Evolutionary conservation across 176 grass and related monocot genomes (phyloP).

Genomic region (Poa pratensis): DNA sequence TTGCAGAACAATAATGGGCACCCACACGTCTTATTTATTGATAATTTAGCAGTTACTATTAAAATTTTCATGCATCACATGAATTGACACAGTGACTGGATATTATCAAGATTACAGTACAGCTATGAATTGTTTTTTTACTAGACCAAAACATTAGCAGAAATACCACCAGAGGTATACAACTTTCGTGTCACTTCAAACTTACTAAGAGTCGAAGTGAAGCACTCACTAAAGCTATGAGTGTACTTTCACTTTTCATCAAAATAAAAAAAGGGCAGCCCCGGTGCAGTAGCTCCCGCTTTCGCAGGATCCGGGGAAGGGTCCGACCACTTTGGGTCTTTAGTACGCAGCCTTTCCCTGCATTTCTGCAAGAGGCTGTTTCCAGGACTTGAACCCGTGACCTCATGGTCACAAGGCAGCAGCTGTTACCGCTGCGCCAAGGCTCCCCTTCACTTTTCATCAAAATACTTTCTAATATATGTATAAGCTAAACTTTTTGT

Average conservation of each 20-base stretch:
- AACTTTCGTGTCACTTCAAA: background rate
- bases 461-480: constrained; percentile 4
- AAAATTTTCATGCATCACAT: constrained; percentile 3
- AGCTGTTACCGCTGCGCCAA: too few relatives aligned
- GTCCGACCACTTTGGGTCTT: too few relatives aligned
- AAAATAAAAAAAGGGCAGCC: too few relatives aligned
- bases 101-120: background rate
- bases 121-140: background rate
- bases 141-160: constrained; percentile 9
- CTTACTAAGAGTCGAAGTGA: background rate
- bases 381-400: too few relatives aligned
- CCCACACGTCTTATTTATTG: background rate
- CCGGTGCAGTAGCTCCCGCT: too few relatives aligned
- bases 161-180: constrained; percentile 20
- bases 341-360: too few relatives aligned
- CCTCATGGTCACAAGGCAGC: too few relatives aligned
- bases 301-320: too few relatives aligned
- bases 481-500: background rate
- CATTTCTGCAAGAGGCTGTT: too few relatives aligned
- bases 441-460: too few relatives aligned
- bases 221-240: too few relatives aligned
- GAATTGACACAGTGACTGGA: background rate
- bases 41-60: background rate
- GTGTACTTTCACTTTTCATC: constrained; percentile 3
- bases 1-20: background rate